These are phyloP conservation scores for Colletotrichum sublineola DNA, from an alignment of 2,329 filamentous ascomycete genomes.

Conservation along the genomic window DNA sequence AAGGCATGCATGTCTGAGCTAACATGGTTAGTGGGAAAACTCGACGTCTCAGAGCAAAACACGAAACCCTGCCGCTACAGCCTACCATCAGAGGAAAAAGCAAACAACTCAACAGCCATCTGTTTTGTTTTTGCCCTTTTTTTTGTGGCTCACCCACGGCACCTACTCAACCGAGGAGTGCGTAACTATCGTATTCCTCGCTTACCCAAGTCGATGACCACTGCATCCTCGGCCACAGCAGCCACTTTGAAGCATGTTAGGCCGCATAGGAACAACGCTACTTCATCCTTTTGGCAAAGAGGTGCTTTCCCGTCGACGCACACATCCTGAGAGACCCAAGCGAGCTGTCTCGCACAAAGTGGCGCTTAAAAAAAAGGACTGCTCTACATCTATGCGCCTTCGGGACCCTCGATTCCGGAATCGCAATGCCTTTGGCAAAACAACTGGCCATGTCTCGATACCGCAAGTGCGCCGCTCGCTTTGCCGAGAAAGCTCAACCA, in stretches of 20 bases:
- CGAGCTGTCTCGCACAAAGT: slow-evolving; percentile 3
- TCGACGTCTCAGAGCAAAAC: slow-evolving; percentile 37
- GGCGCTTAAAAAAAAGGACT: neutral
- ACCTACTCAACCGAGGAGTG: slow-evolving; percentile 21
- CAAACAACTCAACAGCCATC: slow-evolving; percentile 19
- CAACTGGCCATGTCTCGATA: neutral
- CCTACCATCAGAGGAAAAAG: slow-evolving; percentile 26
- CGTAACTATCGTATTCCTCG: slow-evolving; percentile 14
- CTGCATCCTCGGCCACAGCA: slow-evolving; percentile 7
- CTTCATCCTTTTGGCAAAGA: neutral
- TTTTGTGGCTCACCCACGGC: slow-evolving; percentile 11
- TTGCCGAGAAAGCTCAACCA: neutral
- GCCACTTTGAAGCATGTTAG: slow-evolving; percentile 17
- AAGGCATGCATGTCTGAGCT: slow-evolving; percentile 24
- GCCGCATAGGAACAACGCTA: slow-evolving; percentile 16
- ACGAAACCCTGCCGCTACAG: slow-evolving; percentile 14
- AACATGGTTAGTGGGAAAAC: slow-evolving; percentile 41
- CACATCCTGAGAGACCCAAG: slow-evolving; percentile 2
- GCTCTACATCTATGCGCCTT: neutral
- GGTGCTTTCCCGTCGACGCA: slow-evolving; percentile 3
- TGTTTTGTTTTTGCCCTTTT: slow-evolving; percentile 23
- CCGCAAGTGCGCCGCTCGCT: neutral
- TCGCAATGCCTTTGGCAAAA: neutral
- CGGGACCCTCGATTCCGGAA: neutral
- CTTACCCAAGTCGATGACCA: slow-evolving; percentile 11